A percentile compares a stretch with the other conserved stretches of the same genome.
phyloP scores from a whole-genome alignment of 108 stramenopile species.

The Nitzschia sp. region DNA sequence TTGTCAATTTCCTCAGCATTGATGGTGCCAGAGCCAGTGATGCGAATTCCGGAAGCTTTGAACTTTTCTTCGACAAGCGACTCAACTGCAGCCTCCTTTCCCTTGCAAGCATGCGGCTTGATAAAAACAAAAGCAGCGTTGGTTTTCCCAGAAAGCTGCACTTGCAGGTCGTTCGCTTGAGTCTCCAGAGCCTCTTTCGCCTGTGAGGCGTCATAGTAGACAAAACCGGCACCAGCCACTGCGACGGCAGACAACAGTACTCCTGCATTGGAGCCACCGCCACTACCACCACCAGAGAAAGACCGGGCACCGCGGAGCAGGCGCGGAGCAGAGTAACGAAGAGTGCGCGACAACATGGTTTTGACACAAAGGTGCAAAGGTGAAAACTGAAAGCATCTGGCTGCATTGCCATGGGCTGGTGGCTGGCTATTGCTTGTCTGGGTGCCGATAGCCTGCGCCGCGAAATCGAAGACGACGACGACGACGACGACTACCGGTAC shows the following conservation, averaged over 20 bases:
- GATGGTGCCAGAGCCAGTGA: constrained; percentile 69
- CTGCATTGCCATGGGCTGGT: too few species aligned
- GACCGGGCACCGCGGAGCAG: constrained; percentile 9
- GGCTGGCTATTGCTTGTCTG: too few species aligned
- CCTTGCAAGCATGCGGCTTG: constrained; percentile 79
- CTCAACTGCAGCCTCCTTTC: constrained; percentile 54
- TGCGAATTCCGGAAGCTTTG: constrained; percentile 55
- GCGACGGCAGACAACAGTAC: constrained; percentile 14
- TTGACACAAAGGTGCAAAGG: background rate
- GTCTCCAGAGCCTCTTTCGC: constrained; percentile 21
- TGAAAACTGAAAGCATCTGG: background rate
- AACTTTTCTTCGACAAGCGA: constrained; percentile 53
- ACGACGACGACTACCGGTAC: too few species aligned
- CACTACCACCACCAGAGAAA: constrained; percentile 22
- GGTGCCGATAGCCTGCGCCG: too few species aligned
- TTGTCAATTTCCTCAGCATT: constrained; percentile 73
- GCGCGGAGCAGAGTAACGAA: constrained; percentile 7
- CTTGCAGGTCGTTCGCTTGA: constrained; percentile 38
- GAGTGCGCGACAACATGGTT: constrained; percentile 12
- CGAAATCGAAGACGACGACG: too few species aligned
- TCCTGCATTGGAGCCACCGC: constrained; percentile 2
- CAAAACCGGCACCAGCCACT: constrained; percentile 34
- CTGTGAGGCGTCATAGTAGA: constrained; percentile 28
- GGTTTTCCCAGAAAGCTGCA: constrained; percentile 46
- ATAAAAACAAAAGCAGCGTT: constrained; percentile 85